Base-by-base conservation (phyloP, 495 filamentous ascomycete species). In the Tuber melanosporum region DNA sequence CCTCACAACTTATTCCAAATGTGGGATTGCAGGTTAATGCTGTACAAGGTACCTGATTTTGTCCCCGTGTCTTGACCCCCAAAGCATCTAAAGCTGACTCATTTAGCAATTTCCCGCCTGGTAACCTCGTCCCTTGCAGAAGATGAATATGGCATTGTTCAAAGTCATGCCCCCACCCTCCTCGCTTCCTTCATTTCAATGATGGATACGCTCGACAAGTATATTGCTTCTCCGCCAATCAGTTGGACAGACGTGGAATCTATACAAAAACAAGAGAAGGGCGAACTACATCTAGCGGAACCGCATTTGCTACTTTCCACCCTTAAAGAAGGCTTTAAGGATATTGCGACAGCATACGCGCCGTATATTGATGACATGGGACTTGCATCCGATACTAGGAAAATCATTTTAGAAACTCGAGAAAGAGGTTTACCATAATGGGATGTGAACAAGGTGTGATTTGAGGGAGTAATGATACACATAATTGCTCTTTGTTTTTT, bases 101-200 rank as follows among this genome's bases (percentile, higher is more conserved):
- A 52, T 70, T 26, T 62, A 83, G 89, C 91, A 1, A 85, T 98
- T 57, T 88, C 89, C 15, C 86, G 85, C 52, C 87, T 99, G 10
- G 88, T 91, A 22, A 87, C 91, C n/a, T 87, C 87, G 62, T 93
- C 91, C 84, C 85, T 98, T 45, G 85, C 85, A 15, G 95, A 99
- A 85, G 95, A 99, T 84, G 86, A 86, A n/a, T 96, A 89, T 80
- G 95, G 95, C 42, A 91, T 92, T 80, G 95, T 97, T 62, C 90
- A 95, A 73, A 87, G 89, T 46, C 91, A 95, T 81, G 89, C 98
- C 3, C 89, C 92, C 9, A 82, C 83, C 12, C 88, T 97, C 45
- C 89, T 98, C 70, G 87, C 90, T 72, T 89, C 89, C 3, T 91
- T 94, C 79, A 92, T 91, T 1, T 80, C 85, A 5, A 89, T 92